Percentiles rank a stretch among this genome's conserved stretches.
These are phyloP conservation scores for Mycena rebaudengoi DNA, from an alignment of 768 basidiomycete species.

Conservation along the genomic window DNA sequence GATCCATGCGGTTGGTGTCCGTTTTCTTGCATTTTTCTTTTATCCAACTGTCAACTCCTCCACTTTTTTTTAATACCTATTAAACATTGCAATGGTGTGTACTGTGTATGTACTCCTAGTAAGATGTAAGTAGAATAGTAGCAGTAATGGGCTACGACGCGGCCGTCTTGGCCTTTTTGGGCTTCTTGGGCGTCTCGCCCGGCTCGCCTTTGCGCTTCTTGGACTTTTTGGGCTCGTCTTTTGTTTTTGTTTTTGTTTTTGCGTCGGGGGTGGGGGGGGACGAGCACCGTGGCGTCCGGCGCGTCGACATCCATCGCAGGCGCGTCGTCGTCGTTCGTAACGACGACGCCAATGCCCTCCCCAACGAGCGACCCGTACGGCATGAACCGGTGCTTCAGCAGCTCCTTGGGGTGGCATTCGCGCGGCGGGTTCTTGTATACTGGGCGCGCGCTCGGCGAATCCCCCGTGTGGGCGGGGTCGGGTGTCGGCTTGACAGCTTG, in stretches of 20 bases:
- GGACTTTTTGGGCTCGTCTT: slow-evolving; percentile 5
- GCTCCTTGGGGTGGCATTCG: slow-evolving; percentile 63
- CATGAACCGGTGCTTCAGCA: slow-evolving; percentile 69
- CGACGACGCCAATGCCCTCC: slow-evolving; percentile 23
- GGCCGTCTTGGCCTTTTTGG: slow-evolving; percentile 57
- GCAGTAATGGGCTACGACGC: slow-evolving; percentile 11
- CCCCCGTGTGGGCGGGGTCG: slow-evolving; percentile 31
- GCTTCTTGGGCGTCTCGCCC: slow-evolving; percentile 48
- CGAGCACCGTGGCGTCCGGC: slow-evolving; percentile 34
- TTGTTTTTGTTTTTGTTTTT: neutral
- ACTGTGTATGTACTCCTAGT: neutral
- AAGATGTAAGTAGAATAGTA: slow-evolving; percentile 2
- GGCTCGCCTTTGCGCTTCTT: slow-evolving; percentile 57
- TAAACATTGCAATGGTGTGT: too few relatives aligned
- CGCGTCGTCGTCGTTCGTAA: too few relatives aligned
- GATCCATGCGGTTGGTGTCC: too few relatives aligned
- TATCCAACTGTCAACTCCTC: too few relatives aligned
- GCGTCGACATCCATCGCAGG: slow-evolving; percentile 9
- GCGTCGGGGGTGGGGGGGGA: slow-evolving; percentile 25
- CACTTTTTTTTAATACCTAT: too few relatives aligned
- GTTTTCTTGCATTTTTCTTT: slow-evolving; percentile 24
- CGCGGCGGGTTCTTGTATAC: slow-evolving; percentile 62
- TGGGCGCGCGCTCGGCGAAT: slow-evolving; percentile 27
- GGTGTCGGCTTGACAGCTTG: slow-evolving; percentile 50
- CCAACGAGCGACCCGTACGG: slow-evolving; percentile 72